Base-by-base conservation (phyloP, 2,329 filamentous ascomycete genomes). In the Fusarium sp. region DNA sequence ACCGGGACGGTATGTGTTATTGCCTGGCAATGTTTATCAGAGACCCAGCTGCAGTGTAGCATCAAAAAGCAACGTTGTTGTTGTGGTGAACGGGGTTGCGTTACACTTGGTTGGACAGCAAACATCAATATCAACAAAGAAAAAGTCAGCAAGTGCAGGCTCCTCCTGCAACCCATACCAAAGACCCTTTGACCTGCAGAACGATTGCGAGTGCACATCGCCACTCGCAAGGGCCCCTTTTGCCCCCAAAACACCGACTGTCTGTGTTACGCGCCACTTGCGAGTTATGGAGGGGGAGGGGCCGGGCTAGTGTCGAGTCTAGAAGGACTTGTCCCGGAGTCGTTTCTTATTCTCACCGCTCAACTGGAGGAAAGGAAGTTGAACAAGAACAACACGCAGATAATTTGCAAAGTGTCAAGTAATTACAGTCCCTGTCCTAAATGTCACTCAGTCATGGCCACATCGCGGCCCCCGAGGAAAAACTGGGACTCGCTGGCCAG, bases 401-500 rank as follows among this genome's bases (percentile, higher is more conserved):
- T 7, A 18, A 25, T 25, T 35, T 25, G 13, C 13, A 35, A 56
- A 31, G 25, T 31, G 47, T 52, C 10, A 29, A 52, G 47, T 31
- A 52, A 50, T 29, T 50, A n/a, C 45, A 50, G 25, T 47, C 42
- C 42, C 22, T 50, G 45, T 11, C 16, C 14, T 22, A 47, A 50
- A 29, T 50, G 45, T n/a, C 45, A 47, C 42, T 47, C 45, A 50
- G 25, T n/a, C 25, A 50, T 52, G 47, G 18, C 47, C 47, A n/a
- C 18, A 69, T 74, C 72, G 72, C 72, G 61, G 47, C 40, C 68
- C 16, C 72, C 71, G 72, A 74, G 42, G 31, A 50, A 76, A 76
- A 76, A 70, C 40, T 70, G 73, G 68, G 45, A 7, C 59, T 63
- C 33, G 22, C 31, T 54, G 25, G 47, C 29, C 68, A 74, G 52